Conservation (phyloP, 2,329 filamentous ascomycete genomes). For the Penicillium oxalicum region DNA sequence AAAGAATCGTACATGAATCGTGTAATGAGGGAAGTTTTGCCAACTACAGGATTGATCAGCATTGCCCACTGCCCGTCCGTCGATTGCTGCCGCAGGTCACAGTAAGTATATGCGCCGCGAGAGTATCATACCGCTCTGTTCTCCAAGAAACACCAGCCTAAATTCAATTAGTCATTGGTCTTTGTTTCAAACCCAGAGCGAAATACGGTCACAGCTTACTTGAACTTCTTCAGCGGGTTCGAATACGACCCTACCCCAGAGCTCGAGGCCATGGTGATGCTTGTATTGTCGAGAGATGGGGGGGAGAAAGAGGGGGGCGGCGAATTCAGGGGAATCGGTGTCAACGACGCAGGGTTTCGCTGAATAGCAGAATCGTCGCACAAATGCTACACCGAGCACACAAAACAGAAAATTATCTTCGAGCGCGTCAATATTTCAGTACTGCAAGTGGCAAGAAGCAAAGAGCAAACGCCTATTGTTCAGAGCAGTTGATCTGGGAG, state of each 20-base stretch:
- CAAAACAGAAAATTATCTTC: background rate
- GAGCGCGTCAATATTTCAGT: background rate
- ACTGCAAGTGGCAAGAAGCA: constrained; percentile 1
- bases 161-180: constrained; percentile 19
- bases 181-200: background rate
- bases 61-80: background rate
- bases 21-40: constrained; percentile 97
- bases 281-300: constrained; percentile 13
- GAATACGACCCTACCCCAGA: constrained; percentile 79
- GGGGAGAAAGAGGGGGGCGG: constrained; percentile 12
- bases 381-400: background rate
- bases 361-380: constrained; percentile 2
- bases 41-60: constrained; percentile 55
- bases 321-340: constrained; percentile 28
- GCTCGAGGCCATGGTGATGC: constrained; percentile 66
- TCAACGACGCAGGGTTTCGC: background rate
- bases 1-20: constrained; percentile 99
- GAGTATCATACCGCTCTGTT: constrained; percentile 78
- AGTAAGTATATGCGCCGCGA: constrained; percentile 7
- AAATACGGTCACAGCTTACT: constrained; percentile 51
- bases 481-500: constrained; percentile 3
- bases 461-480: constrained; percentile 8
- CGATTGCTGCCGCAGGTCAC: background rate
- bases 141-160: constrained; percentile 93
- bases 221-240: constrained; percentile 99